A percentile compares a stretch with the other conserved stretches of the same genome.
phyloP scores from a whole-genome alignment of 169 alveolate species.

The Theileria sp. region DNA sequence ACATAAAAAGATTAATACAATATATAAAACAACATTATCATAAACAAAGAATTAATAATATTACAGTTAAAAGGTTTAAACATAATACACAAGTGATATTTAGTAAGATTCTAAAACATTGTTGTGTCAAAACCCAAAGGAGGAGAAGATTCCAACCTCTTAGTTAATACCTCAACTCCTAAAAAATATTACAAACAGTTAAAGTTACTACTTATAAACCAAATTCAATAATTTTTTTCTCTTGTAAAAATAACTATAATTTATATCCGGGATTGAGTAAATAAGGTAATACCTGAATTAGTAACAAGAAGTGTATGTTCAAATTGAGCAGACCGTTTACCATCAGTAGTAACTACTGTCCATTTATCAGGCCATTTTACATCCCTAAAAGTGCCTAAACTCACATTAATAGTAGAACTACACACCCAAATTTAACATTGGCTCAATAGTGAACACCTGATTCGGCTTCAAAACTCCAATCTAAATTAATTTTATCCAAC shows the following conservation, averaged over 20 bases:
- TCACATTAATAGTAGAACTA: neutral
- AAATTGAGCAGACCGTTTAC: constrained; percentile 94
- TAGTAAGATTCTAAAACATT: constrained; percentile 11
- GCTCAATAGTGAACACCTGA: constrained; percentile 98
- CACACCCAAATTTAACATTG: constrained; percentile 92
- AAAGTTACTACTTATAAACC: neutral
- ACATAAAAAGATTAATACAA: neutral
- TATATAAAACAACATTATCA: neutral
- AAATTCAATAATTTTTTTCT: neutral
- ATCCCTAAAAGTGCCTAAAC: constrained; percentile 88
- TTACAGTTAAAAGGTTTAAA: constrained; percentile 1
- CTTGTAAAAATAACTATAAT: constrained; percentile 2
- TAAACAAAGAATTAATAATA: constrained; percentile 1
- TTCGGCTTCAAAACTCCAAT: constrained; percentile 90
- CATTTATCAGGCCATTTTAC: constrained; percentile 97
- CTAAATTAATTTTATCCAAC: constrained; percentile 8
- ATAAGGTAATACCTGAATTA: constrained; percentile 71
- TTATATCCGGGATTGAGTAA: neutral
- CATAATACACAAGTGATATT: neutral
- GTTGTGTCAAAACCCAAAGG: constrained; percentile 79
- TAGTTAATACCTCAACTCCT: constrained; percentile 94
- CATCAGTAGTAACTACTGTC: constrained; percentile 96
- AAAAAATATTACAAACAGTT: neutral
- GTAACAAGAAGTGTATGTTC: constrained; percentile 97
- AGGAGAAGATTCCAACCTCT: constrained; percentile 89